Evolutionary conservation across 371 early-diverging fungal species (phyloP).

Genomic region (Rhizopus sp.): DNA sequence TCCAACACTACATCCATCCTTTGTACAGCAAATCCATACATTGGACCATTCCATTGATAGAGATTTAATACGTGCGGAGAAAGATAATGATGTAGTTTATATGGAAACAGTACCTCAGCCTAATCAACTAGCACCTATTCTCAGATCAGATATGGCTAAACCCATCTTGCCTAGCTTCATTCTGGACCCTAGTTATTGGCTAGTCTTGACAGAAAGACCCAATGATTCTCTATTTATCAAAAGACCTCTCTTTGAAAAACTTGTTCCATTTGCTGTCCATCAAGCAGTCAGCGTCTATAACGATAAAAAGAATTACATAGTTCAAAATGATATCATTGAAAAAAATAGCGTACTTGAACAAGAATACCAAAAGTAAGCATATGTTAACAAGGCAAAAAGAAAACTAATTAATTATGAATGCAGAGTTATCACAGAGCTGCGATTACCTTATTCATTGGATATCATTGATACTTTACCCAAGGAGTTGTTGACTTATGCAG

Average conservation of each 20-base stretch:
- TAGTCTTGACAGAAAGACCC: constrained; percentile 16
- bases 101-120: constrained; percentile 75
- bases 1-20: constrained; percentile 7
- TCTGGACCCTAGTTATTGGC: constrained; percentile 36
- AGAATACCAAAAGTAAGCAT: constrained; percentile 55
- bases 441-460: constrained; percentile 35
- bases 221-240: constrained; percentile 50
- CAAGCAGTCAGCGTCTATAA: constrained; percentile 83
- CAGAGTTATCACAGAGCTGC: constrained; percentile 25
- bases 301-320: constrained; percentile 71
- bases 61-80: constrained; percentile 72
- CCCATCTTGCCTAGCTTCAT: constrained; percentile 52
- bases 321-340: constrained; percentile 63
- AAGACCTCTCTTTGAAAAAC: constrained; percentile 74
- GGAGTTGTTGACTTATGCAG: constrained; percentile 61
- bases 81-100: constrained; percentile 90
- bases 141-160: constrained; percentile 76
- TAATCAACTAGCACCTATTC: constrained; percentile 57
- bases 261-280: constrained; percentile 92
- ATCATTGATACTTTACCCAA: constrained; percentile 67
- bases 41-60: constrained; percentile 56
- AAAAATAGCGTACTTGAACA: constrained; percentile 65
- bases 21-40: constrained; percentile 35
- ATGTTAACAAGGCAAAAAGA: neutral
- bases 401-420: neutral